Conservation (phyloP, 495 filamentous ascomycete genomes). For the Penicillium egyptiacum region DNA sequence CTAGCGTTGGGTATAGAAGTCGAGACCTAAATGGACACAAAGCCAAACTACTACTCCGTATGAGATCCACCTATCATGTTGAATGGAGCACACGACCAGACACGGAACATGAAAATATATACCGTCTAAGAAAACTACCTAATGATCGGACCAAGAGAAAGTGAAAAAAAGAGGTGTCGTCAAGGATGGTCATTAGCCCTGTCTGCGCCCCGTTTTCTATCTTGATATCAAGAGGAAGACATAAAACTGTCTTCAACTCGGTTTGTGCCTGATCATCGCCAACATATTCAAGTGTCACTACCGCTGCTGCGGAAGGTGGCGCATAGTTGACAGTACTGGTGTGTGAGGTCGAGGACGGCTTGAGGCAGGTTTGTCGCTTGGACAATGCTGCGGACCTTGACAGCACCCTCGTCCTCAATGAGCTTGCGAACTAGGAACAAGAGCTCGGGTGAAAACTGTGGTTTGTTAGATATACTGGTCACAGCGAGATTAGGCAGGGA, state of each 20-base stretch:
- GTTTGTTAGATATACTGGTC: neutral
- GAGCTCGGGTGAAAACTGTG: constrained; percentile 85
- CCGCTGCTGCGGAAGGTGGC: constrained; percentile 93
- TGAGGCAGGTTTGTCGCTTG: constrained; percentile 93
- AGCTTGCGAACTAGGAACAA: constrained; percentile 82
- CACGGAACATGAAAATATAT: constrained; percentile 14
- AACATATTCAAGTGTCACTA: constrained; percentile 68
- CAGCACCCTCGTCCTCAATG: constrained; percentile 95
- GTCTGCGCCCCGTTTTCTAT: constrained; percentile 19
- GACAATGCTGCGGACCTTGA: constrained; percentile 95
- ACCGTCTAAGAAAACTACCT: constrained; percentile 20
- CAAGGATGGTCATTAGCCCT: constrained; percentile 26
- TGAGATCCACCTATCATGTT: neutral
- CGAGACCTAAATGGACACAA: neutral
- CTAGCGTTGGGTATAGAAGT: neutral
- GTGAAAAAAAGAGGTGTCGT: constrained; percentile 19
- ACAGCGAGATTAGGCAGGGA: neutral
- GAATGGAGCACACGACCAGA: neutral
- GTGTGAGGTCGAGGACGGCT: constrained; percentile 88
- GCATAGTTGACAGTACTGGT: constrained; percentile 92
- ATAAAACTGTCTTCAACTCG: neutral
- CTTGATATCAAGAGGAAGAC: constrained; percentile 12
- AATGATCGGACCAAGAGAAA: constrained; percentile 14
- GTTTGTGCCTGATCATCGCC: neutral
- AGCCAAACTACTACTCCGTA: neutral